phyloP scores from a whole-genome alignment of 805 yeast species.

The Candida taoyuanica region DNA sequence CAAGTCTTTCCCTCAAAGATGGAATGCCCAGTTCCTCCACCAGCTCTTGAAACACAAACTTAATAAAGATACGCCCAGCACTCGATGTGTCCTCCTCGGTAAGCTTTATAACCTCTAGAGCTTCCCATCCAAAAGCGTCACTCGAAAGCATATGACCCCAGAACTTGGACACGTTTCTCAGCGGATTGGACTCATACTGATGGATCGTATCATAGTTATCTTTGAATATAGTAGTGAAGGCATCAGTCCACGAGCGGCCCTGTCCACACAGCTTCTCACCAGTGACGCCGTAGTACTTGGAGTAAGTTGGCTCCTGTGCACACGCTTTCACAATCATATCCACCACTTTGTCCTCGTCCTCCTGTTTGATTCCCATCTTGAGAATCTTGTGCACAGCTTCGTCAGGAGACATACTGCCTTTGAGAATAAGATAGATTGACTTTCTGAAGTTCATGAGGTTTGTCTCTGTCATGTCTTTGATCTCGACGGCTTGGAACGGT shows the following conservation, averaged over 20 bases:
- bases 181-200: conserved; percentile 63
- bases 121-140: conserved; percentile 62
- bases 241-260: conserved; percentile 50
- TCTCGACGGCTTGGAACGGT: conserved; percentile 22
- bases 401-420: conserved; percentile 87
- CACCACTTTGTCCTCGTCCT: conserved; percentile 49
- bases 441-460: conserved; percentile 64
- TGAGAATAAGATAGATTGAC: conserved; percentile 72
- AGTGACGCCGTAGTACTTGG: conserved; percentile 77
- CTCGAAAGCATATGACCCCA: conserved; percentile 82
- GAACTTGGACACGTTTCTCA: conserved; percentile 75
- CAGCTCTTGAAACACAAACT: conserved; percentile 75
- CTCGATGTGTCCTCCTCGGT: conserved; percentile 75
- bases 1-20: conserved; percentile 43
- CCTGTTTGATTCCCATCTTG: conserved; percentile 39
- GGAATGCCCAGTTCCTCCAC: conserved; percentile 68
- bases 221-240: conserved; percentile 50
- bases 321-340: conserved; percentile 79
- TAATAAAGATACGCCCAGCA: conserved; percentile 72
- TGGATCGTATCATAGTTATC: conserved; percentile 55
- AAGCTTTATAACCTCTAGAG: conserved; percentile 49
- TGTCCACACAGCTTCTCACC: conserved; percentile 59
- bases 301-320: conserved; percentile 80
- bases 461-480: conserved; percentile 67
- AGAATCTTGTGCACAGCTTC: conserved; percentile 88